Evolutionary conservation across 2,329 filamentous ascomycete genomes (phyloP), one percentile per base, ranked within the genome.

Genomic region (Cryphonectria parasitica): DNA sequence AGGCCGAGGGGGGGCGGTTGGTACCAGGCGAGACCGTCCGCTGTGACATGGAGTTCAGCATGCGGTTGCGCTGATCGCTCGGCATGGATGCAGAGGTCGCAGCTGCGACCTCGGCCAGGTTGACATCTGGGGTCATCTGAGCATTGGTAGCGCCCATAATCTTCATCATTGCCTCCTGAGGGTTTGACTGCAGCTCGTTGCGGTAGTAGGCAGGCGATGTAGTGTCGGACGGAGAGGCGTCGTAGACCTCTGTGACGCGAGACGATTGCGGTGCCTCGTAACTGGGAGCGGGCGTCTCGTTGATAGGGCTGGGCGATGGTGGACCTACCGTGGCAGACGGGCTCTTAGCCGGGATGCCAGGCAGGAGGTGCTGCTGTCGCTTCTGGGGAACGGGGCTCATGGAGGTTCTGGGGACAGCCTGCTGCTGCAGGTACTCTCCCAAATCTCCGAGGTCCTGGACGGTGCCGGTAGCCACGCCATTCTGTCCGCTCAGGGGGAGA

Each of bases 141-240:
- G 88, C 87, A 73, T 90, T 90, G 72, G 89, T 87, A 72, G 89
- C 87, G 70, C 90, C 87, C 77, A 91, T 90, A 43, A 91, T 85
- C 75, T 86, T 88, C 86, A 91, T 89, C 85, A 90, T 89, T 66
- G 85, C 84, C 75, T 89, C 87, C 69, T 88, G 87, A 0, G 87
- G 87, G 70, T 87, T 87, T n/a, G 81, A 79, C 77, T 87, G 84
- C 7, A 89, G 82, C 75, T 90, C 87, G 45, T 87, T 83, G 39
- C 87, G 85, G 2, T 89, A 80, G 68, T 81, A 87, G 0, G 86
- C 81, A 0, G 86, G 83, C 2, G 84, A 82, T 6, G 77, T 73
- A 8, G 79, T 81, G 31, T 87, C 83, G 3, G 83, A 81, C 2
- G 82, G 80, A 0, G 86, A 83, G 0, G 81, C 81, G 69, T 91